A percentile compares a stretch with the other conserved stretches of the same genome.
These are phyloP conservation scores for Syncephalastrum contaminatum DNA, from an alignment of 371 early-diverging fungal species.

Conservation along the genomic window DNA sequence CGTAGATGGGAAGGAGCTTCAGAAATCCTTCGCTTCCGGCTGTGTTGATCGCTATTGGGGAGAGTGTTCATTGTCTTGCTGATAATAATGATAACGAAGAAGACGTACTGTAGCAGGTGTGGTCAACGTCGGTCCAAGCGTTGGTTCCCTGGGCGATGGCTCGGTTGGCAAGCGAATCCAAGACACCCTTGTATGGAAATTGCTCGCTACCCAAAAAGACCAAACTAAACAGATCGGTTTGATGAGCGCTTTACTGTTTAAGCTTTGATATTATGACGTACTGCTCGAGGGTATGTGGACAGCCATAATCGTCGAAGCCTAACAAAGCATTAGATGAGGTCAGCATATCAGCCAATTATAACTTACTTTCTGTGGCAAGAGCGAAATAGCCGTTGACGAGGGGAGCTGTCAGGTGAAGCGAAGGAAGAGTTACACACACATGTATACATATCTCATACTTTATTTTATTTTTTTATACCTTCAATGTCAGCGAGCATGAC, in stretches of 20 bases:
- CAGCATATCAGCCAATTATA: background rate
- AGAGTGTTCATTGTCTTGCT: background rate
- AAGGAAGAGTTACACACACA: constrained; percentile 1
- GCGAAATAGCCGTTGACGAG: constrained; percentile 66
- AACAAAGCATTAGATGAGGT: background rate
- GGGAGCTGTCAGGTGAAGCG: constrained; percentile 40
- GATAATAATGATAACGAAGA: background rate
- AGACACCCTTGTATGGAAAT: constrained; percentile 71
- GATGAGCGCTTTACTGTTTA: background rate
- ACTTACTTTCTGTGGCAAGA: constrained; percentile 65
- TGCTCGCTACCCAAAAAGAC: constrained; percentile 68
- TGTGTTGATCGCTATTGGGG: constrained; percentile 51
- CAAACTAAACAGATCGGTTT: constrained; percentile 35
- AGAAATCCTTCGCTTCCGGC: constrained; percentile 71
- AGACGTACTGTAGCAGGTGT: constrained; percentile 60
- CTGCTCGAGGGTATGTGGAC: constrained; percentile 74
- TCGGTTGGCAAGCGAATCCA: constrained; percentile 69
- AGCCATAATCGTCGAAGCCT: constrained; percentile 70
- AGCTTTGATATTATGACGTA: constrained; percentile 22
- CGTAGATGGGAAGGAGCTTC: constrained; percentile 55
- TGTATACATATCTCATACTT: background rate
- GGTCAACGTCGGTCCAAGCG: constrained; percentile 65
- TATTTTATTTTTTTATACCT: constrained; percentile 30
- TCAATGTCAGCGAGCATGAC: constrained; percentile 64
- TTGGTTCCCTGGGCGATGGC: constrained; percentile 72